A percentile compares a stretch with the other conserved stretches of the same genome.
Conservation (phyloP, 805 yeast species). For the Myxozyma sirexii region DNA sequence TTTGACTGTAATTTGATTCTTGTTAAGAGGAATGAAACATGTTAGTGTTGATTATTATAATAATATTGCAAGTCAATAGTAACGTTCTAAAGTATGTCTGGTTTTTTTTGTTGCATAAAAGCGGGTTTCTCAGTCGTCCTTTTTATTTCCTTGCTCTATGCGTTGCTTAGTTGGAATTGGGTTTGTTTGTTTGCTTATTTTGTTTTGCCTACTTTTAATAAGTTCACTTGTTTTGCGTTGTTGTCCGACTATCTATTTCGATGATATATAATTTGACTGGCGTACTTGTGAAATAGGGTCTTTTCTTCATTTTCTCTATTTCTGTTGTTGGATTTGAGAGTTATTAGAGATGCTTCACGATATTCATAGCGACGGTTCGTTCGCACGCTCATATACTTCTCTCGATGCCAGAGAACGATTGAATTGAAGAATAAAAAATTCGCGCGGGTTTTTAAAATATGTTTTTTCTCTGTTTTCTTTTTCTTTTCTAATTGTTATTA, state of each 20-base stretch:
- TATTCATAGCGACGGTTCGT: too few relatives aligned
- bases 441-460: neutral
- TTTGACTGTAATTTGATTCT: neutral
- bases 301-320: neutral
- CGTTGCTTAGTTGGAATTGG: slow-evolving; percentile 9
- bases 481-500: neutral
- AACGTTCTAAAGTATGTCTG: slow-evolving; percentile 5
- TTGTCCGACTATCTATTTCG: neutral
- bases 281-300: neutral
- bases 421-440: neutral
- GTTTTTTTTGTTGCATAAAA: slow-evolving; percentile 12
- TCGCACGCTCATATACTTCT: too few relatives aligned
- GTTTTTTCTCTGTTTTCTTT: neutral
- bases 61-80: slow-evolving; percentile 5
- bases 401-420: neutral
- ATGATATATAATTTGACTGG: neutral
- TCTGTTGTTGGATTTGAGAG: neutral
- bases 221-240: neutral
- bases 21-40: neutral
- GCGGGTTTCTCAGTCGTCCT: slow-evolving; percentile 13
- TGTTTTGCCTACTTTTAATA: too few relatives aligned
- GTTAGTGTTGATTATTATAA: neutral
- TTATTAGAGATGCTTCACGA: too few relatives aligned
- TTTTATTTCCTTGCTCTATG: neutral
- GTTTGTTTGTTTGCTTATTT: neutral